Evolutionary conservation across 768 basidiomycete species (phyloP), one percentile per base, ranked within the genome.

Genomic region (Agrocybe praecox): DNA sequence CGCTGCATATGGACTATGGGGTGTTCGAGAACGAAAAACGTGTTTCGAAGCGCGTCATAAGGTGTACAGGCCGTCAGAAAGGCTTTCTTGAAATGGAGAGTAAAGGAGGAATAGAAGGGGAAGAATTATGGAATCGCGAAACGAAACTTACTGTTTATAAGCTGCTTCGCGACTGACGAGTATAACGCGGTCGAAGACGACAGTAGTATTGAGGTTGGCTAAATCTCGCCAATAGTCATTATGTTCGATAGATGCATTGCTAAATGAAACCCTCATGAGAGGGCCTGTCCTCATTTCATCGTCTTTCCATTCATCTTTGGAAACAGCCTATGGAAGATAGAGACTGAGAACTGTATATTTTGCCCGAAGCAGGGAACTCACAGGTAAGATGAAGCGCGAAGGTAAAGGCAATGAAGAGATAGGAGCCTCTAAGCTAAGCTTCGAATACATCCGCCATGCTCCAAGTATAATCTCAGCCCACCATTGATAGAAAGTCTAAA

Each of bases 221-320:
- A 88, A 75, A 68, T 90, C 89, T 7, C 74, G 55, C 87, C 90
- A 92, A 62, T 88, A 86, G 24, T 74, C 72, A 10, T 78, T 72
- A 26, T 78, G 73, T 61, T 90, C 87, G 22, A 90, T 80, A 1
- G 84, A 69, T 8, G 82, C 64, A 18, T 70, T 72, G 1, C 88
- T 88, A 67, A 89, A 90, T 0, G 82, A 83, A 8, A 84, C 80
- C 22, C 86, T 83, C 57, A 91, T 75, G 58, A 90, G 75, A 49
- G 84, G 85, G 19, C 81, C 77, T 63, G 88, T 83, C 64, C 91
- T 77, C 12, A 80, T 78, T 1, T 85, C 82, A 10, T 64, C 60
- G 65, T 91, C 89, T 32, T 86, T 79, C 88, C 86, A 88, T 52
- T 72, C 74, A 6, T 65, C 66, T 12, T 61, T 50, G 15, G 40